phyloP scores from a whole-genome alignment of 805 yeast genomes.

The Starmerella etchellsii region DNA sequence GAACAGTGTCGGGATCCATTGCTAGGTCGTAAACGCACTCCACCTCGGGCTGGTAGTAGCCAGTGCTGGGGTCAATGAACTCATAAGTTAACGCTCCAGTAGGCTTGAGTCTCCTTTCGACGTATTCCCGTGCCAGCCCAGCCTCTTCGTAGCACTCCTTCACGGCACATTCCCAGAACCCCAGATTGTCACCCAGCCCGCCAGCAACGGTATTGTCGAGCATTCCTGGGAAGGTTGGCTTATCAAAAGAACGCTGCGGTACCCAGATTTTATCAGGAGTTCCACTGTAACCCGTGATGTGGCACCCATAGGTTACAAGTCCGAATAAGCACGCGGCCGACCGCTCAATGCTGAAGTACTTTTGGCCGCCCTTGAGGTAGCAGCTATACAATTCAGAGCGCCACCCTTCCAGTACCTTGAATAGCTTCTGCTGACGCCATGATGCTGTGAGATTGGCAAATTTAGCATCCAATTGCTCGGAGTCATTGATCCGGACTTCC shows the following conservation, averaged over 20 bases:
- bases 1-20: slow-evolving; percentile 28
- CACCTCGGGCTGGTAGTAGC: slow-evolving; percentile 77
- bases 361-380: slow-evolving; percentile 40
- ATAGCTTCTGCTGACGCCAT: slow-evolving; percentile 20
- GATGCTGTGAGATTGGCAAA: slow-evolving; percentile 16
- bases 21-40: slow-evolving; percentile 70
- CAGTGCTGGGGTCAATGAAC: slow-evolving; percentile 33
- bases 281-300: slow-evolving; percentile 56
- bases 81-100: slow-evolving; percentile 60
- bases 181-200: slow-evolving; percentile 74
- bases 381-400: slow-evolving; percentile 70
- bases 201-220: slow-evolving; percentile 94
- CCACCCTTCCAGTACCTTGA: slow-evolving; percentile 42
- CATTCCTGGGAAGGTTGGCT: slow-evolving; percentile 82
- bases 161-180: slow-evolving; percentile 58
- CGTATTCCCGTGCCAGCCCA: slow-evolving; percentile 46
- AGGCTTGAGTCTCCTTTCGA: slow-evolving; percentile 33
- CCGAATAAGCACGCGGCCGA: slow-evolving; percentile 74
- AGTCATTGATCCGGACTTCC: slow-evolving; percentile 6
- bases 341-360: slow-evolving; percentile 65
- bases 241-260: slow-evolving; percentile 63
- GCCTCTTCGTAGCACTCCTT: slow-evolving; percentile 92
- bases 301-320: slow-evolving; percentile 80
- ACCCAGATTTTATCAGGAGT: slow-evolving; percentile 46
- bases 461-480: slow-evolving; percentile 6